A percentile compares a stretch with the other conserved stretches of the same genome.
Conservation (phyloP, 345 rosid species). For the Eucalyptus pumila region DNA sequence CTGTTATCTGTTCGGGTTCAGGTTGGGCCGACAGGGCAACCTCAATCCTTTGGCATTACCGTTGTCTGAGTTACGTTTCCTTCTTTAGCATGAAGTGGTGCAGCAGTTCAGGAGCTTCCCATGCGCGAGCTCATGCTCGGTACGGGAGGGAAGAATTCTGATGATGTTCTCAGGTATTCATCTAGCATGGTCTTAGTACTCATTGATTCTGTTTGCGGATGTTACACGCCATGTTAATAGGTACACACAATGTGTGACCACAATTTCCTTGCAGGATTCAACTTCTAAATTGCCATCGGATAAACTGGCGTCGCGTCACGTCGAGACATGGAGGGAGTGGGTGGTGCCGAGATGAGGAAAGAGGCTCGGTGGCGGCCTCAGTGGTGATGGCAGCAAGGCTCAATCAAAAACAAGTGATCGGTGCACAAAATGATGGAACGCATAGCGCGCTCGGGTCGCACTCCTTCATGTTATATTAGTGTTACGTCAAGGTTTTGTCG, state of each 20-base stretch:
- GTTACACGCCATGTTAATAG: not conserved
- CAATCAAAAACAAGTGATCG: constrained; percentile 19
- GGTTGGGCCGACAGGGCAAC: constrained; percentile 8
- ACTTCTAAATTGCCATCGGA: constrained; percentile 42
- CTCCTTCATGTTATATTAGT: not conserved
- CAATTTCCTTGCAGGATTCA: constrained; percentile 23
- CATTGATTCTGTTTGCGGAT: not conserved
- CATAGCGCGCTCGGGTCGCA: not conserved
- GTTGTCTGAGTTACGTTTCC: not conserved
- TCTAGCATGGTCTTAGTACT: not conserved
- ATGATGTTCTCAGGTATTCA: not conserved
- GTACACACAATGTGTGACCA: not conserved
- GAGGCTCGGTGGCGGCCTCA: constrained; percentile 49
- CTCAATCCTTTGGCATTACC: constrained; percentile 11
- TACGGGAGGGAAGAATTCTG: accelerated
- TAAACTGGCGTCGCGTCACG: constrained; percentile 45
- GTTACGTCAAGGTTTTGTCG: not conserved
- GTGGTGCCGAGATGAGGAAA: constrained; percentile 71
- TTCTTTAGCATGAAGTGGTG: not conserved
- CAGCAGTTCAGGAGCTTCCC: not conserved
- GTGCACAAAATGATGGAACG: too few relatives aligned
- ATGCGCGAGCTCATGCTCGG: not conserved
- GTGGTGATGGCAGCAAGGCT: constrained; percentile 63
- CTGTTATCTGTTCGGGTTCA: not conserved
- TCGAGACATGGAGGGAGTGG: constrained; percentile 61